Evolutionary conservation across 768 basidiomycete genomes (phyloP).

Genomic region (Cystobasidium tubakii): DNA sequence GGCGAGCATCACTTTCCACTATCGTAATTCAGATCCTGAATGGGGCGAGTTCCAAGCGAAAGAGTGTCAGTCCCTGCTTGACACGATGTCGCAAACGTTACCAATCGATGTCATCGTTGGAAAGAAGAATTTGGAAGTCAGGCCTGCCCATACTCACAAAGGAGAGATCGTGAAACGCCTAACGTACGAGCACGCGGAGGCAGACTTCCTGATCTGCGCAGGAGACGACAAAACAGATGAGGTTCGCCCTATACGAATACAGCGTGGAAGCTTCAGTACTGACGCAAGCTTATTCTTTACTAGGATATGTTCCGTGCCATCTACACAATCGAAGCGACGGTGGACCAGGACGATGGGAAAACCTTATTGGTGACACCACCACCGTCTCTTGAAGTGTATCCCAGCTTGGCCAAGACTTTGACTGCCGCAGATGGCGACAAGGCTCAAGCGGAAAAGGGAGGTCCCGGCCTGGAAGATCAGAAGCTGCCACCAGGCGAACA

Average conservation of each 20-base stretch:
- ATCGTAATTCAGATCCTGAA: slow-evolving; percentile 83
- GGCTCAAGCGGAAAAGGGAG: background rate
- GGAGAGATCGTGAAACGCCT: slow-evolving; percentile 96
- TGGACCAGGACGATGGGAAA: slow-evolving; percentile 55
- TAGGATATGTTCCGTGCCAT: slow-evolving; percentile 99
- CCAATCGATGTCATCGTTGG: slow-evolving; percentile 77
- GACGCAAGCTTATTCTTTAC: slow-evolving; percentile 64
- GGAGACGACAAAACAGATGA: slow-evolving; percentile 77
- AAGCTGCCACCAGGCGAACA: background rate
- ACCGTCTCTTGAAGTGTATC: slow-evolving; percentile 48
- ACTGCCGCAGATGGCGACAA: background rate
- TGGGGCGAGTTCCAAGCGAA: slow-evolving; percentile 82
- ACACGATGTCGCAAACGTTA: slow-evolving; percentile 88
- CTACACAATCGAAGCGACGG: slow-evolving; percentile 38
- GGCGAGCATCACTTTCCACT: slow-evolving; percentile 97
- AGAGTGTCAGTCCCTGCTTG: slow-evolving; percentile 90
- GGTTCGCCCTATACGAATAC: slow-evolving; percentile 13
- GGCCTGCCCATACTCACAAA: slow-evolving; percentile 93
- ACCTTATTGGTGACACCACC: slow-evolving; percentile 54
- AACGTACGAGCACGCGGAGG: slow-evolving; percentile 83
- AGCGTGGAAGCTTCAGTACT: background rate
- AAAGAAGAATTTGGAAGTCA: slow-evolving; percentile 97
- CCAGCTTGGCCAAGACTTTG: slow-evolving; percentile 38
- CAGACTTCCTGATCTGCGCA: slow-evolving; percentile 93
- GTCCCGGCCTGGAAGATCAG: background rate